phyloP scores from a whole-genome alignment of 2,329 filamentous ascomycete species.

The Xylaria sp. region DNA sequence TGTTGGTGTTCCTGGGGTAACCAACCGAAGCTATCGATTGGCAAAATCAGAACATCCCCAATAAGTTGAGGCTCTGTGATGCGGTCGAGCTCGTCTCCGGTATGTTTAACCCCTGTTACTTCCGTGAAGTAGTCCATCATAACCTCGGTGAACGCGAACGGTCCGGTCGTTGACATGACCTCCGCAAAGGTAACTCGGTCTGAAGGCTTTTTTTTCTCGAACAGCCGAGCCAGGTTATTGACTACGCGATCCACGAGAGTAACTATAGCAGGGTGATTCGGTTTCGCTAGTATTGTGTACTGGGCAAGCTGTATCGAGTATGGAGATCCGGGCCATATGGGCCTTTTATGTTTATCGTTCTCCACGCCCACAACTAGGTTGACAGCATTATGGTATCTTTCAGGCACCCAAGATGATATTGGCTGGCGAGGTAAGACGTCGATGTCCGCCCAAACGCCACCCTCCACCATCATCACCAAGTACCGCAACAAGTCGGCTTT shows the following conservation, averaged over 20 bases:
- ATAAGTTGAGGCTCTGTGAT: conserved; percentile 48
- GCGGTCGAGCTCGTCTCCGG: conserved; percentile 47
- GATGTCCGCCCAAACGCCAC: conserved; percentile 77
- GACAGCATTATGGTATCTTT: conserved; percentile 68
- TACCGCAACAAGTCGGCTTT: conserved; percentile 72
- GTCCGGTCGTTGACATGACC: conserved; percentile 49
- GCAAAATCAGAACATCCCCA: conserved; percentile 50
- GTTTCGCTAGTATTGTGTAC: conserved; percentile 79
- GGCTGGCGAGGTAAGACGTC: conserved; percentile 74
- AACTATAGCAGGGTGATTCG: conserved; percentile 74
- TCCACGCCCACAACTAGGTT: conserved; percentile 78
- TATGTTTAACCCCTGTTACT: conserved; percentile 44
- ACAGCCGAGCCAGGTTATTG: conserved; percentile 44
- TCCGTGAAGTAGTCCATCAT: conserved; percentile 49
- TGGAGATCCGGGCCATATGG: conserved; percentile 64
- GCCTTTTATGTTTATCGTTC: conserved; percentile 62
- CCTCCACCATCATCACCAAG: conserved; percentile 71
- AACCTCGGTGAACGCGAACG: conserved; percentile 49
- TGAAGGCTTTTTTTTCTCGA: conserved; percentile 35
- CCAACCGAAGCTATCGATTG: conserved; percentile 46
- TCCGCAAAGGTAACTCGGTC: conserved; percentile 45
- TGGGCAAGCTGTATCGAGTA: conserved; percentile 81
- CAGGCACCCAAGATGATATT: conserved; percentile 73
- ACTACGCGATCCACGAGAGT: conserved; percentile 74
- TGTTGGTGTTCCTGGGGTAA: conserved; percentile 35